phyloP scores from a whole-genome alignment of 495 filamentous ascomycete species.

The Xylaria bambusicola region DNA sequence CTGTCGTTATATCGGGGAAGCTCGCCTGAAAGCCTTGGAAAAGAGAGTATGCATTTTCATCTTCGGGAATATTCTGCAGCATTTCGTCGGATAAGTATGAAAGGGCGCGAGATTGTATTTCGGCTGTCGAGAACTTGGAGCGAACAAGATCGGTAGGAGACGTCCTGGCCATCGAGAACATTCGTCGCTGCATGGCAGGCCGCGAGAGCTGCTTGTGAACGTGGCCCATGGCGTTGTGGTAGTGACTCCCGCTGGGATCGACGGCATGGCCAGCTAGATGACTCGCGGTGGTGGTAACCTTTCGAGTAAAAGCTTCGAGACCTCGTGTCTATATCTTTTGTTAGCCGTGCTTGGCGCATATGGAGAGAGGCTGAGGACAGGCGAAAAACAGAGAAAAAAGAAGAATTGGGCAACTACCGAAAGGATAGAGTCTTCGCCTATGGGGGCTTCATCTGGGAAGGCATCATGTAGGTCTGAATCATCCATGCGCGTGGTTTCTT shows the following conservation, averaged over 20 bases:
- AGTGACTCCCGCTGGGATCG: constrained; percentile 65
- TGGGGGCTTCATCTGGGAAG: constrained; percentile 47
- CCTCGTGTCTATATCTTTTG: constrained; percentile 67
- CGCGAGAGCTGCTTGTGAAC: constrained; percentile 84
- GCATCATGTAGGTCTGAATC: constrained; percentile 54
- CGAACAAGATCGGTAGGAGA: constrained; percentile 90
- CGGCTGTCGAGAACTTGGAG: constrained; percentile 83
- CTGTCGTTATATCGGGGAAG: constrained; percentile 73
- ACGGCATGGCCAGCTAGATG: constrained; percentile 76
- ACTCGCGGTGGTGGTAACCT: constrained; percentile 90
- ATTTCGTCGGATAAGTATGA: constrained; percentile 90
- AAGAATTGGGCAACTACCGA: constrained; percentile 41
- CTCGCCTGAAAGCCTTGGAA: constrained; percentile 96
- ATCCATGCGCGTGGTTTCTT: constrained; percentile 50
- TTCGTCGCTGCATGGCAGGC: constrained; percentile 79
- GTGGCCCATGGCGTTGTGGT: constrained; percentile 84
- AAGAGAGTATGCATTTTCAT: constrained; percentile 81
- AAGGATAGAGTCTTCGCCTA: constrained; percentile 54
- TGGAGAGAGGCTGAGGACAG: neutral
- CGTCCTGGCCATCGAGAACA: constrained; percentile 86
- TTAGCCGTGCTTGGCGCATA: constrained; percentile 21
- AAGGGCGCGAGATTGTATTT: constrained; percentile 93
- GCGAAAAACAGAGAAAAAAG: neutral
- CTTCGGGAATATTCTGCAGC: constrained; percentile 81
- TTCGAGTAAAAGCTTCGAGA: constrained; percentile 89